Percentiles rank a stretch among this genome's conserved stretches.
These are phyloP conservation scores for Pythium brassicae DNA, from an alignment of 352 stramenopile species.

Conservation along the genomic window DNA sequence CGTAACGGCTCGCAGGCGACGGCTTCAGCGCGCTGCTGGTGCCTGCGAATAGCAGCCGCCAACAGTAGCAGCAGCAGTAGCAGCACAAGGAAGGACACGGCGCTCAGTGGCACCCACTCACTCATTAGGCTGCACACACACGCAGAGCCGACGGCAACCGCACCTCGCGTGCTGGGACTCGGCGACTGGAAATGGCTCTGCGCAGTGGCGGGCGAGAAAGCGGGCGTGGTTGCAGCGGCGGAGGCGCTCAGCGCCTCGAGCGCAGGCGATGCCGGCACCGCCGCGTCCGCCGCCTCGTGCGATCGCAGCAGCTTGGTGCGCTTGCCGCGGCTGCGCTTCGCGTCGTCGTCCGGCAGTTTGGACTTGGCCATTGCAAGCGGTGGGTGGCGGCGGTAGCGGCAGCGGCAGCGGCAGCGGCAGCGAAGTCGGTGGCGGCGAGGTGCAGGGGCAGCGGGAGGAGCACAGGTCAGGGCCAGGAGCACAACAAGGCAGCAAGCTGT, in stretches of 20 bases:
- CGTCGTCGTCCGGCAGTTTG: slow-evolving; percentile 54
- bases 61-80: not conserved
- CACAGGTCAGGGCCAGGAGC: no score
- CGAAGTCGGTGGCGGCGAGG: no score
- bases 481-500: not conserved
- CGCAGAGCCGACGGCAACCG: slow-evolving; percentile 3
- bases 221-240: slow-evolving; percentile 15
- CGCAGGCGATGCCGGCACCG: slow-evolving; percentile 13
- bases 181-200: slow-evolving; percentile 44
- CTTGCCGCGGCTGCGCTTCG: slow-evolving; percentile 62
- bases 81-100: not conserved
- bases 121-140: not conserved
- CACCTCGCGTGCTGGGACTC: slow-evolving; percentile 37
- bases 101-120: not conserved
- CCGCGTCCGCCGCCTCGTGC: slow-evolving; percentile 23
- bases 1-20: slow-evolving; percentile 87
- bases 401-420: no score
- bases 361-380: slow-evolving; percentile 44
- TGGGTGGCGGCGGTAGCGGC: no score
- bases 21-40: slow-evolving; percentile 35
- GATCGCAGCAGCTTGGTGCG: slow-evolving; percentile 46
- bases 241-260: slow-evolving; percentile 5
- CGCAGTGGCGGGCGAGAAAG: slow-evolving; percentile 5
- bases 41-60: not conserved
- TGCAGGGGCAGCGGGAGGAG: no score